Evolutionary conservation across 2,329 filamentous ascomycete species (phyloP).

Genomic region (Neofusicoccum ribis): DNA sequence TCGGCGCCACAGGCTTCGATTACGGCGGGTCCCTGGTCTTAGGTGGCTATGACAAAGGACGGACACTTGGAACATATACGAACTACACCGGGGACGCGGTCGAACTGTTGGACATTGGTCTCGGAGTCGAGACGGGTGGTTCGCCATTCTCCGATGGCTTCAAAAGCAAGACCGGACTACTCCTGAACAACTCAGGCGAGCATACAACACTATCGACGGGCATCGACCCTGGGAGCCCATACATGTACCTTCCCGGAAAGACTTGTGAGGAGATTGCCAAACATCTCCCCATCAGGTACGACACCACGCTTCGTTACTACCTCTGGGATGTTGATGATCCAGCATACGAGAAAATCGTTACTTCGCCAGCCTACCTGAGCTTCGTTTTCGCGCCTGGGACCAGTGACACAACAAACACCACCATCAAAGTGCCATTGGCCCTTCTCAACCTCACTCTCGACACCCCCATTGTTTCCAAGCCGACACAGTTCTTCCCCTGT

Average conservation of each 20-base stretch:
- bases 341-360: slow-evolving; percentile 41
- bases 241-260: slow-evolving; percentile 29
- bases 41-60: slow-evolving; percentile 39
- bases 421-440: slow-evolving; percentile 46
- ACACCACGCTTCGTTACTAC: slow-evolving; percentile 26
- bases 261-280: slow-evolving; percentile 31
- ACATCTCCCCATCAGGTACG: slow-evolving; percentile 30
- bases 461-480: slow-evolving; percentile 34
- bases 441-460: slow-evolving; percentile 42
- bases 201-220: slow-evolving; percentile 21
- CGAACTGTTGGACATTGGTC: slow-evolving; percentile 41
- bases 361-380: slow-evolving; percentile 43
- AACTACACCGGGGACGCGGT: slow-evolving; percentile 24
- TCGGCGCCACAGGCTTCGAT: slow-evolving; percentile 32
- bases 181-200: slow-evolving; percentile 22
- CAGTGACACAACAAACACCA: slow-evolving; percentile 29
- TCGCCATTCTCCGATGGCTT: slow-evolving; percentile 40
- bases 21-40: slow-evolving; percentile 33
- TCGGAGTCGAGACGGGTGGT: slow-evolving; percentile 43
- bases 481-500: slow-evolving; percentile 49
- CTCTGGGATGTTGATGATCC: slow-evolving; percentile 31
- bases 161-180: slow-evolving; percentile 23
- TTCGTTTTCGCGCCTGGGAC: slow-evolving; percentile 41
- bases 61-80: slow-evolving; percentile 31
- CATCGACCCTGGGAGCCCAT: slow-evolving; percentile 25